Evolutionary conservation across 2,329 filamentous ascomycete species (phyloP).

Genomic region (Aspergillus hortae): DNA sequence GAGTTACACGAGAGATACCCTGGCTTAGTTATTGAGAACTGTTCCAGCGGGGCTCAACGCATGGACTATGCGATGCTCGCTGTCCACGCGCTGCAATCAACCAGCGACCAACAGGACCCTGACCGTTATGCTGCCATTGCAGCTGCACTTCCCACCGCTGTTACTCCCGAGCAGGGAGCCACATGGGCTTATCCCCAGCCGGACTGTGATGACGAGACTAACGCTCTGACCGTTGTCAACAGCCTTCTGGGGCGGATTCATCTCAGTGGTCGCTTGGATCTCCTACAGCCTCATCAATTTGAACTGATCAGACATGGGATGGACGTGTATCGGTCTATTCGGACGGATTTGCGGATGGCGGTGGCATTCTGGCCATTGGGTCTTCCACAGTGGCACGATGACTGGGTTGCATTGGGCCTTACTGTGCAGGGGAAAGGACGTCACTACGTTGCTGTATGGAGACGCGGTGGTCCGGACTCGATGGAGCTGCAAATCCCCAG

Average conservation of each 20-base stretch:
- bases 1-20: constrained; percentile 24
- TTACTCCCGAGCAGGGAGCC: constrained; percentile 34
- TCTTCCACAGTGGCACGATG: constrained; percentile 29
- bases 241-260: constrained; percentile 31
- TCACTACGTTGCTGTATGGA: constrained; percentile 20
- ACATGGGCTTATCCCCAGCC: constrained; percentile 37
- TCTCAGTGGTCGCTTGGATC: constrained; percentile 28
- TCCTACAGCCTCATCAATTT: constrained; percentile 19
- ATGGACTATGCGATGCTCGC: constrained; percentile 36
- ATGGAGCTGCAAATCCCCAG: constrained; percentile 4
- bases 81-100: constrained; percentile 30
- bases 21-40: constrained; percentile 34
- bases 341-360: constrained; percentile 15
- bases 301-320: constrained; percentile 27
- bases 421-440: neutral
- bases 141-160: constrained; percentile 30
- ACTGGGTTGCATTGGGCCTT: constrained; percentile 29
- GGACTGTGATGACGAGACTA: constrained; percentile 32
- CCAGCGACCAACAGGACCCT: constrained; percentile 36
- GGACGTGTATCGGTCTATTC: constrained; percentile 26
- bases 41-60: constrained; percentile 34
- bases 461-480: constrained; percentile 10
- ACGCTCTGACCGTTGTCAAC: constrained; percentile 34
- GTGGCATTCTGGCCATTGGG: constrained; percentile 34
- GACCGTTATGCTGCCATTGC: constrained; percentile 29